Conservation (phyloP, 2,329 filamentous ascomycete species). For the Elsinoe batatas region DNA sequence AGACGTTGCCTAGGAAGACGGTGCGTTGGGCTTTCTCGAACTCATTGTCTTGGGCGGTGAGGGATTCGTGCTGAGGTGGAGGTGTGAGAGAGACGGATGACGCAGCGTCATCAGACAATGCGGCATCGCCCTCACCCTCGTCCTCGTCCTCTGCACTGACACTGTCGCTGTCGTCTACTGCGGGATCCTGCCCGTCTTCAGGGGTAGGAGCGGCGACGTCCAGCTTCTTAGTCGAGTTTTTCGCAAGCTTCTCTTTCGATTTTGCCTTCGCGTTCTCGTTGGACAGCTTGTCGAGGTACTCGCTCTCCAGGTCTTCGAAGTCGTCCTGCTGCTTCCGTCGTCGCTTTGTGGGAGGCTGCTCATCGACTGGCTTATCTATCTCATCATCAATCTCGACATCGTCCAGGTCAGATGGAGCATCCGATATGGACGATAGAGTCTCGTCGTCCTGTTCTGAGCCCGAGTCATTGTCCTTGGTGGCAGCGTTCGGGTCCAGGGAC, state of each 20-base stretch:
- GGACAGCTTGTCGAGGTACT: constrained; percentile 56
- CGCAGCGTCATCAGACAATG: constrained; percentile 29
- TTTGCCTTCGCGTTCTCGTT: constrained; percentile 31
- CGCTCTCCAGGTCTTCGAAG: constrained; percentile 17
- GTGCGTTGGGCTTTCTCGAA: constrained; percentile 81
- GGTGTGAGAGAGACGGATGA: constrained; percentile 43
- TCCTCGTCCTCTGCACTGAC: constrained; percentile 25
- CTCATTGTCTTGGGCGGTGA: constrained; percentile 31
- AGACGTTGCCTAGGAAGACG: constrained; percentile 88
- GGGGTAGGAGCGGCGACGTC: constrained; percentile 4
- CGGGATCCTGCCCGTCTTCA: constrained; percentile 20
- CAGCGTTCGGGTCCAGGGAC: constrained; percentile 28
- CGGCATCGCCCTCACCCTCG: constrained; percentile 25
- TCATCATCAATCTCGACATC: constrained; percentile 24
- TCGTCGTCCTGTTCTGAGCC: constrained; percentile 26
- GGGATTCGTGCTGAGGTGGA: constrained; percentile 45
- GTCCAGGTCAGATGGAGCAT: constrained; percentile 19
- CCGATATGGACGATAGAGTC: constrained; percentile 20
- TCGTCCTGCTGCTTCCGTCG: constrained; percentile 48
- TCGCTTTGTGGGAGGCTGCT: constrained; percentile 30
- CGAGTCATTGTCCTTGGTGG: constrained; percentile 15
- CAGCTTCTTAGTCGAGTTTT: constrained; percentile 14
- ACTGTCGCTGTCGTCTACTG: constrained; percentile 20
- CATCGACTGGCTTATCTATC: constrained; percentile 26
- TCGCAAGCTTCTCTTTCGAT: constrained; percentile 15